Base-by-base conservation (phyloP, 805 yeast genomes). In the Wickerhamiella cacticola region DNA sequence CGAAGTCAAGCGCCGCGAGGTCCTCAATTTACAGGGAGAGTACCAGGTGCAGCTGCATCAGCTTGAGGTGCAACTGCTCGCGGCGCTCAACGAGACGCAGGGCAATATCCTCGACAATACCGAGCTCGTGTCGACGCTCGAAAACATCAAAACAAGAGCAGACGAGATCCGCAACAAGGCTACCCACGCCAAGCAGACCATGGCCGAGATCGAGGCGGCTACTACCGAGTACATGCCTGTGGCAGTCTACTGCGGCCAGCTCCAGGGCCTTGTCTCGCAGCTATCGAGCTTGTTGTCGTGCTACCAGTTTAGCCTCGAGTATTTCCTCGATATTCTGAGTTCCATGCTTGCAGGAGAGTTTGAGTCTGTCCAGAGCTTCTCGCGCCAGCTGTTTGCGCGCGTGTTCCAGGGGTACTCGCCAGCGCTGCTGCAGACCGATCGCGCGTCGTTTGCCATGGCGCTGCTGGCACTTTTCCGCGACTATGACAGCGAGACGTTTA, bases 101-200 rank as follows among this genome's bases (percentile, higher is more conserved):
- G 81, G 82, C 0, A 48, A 49, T 15, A 71, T 88, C 19, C 66
- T 88, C 26, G 94, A 86, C 5, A 78, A 82, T 59, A 78, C 78
- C 46, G 68, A 65, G 0, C 63, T 87, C 2, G 59, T 83, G 15
- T 63, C 68, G 4, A 75, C 80, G 1, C 66, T 88, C 43, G 92
- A 82, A 55, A 60, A 56, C 1, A 63, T 89, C 45, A 88, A 89
- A 58, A 51, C 59, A 0, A 87, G 87, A 54, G 68, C 94, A 0
- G 54, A 52, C 0, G 70, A 71, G 15, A 71, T 85, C 13, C 72
- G 74, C 31, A 48, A 48, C 1, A 78, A 80, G 57, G 69, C 82
- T 50, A 55, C 52, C 1, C 79, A 79, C 47, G 75, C 88, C 0
- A 67, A 67, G 2, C 56, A 57, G 5, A 74, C 85, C 3, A 73